Percentiles rank a stretch among this genome's conserved stretches.
Conservation (phyloP, 495 filamentous ascomycete species). For the Hypoxylon perforatum region DNA sequence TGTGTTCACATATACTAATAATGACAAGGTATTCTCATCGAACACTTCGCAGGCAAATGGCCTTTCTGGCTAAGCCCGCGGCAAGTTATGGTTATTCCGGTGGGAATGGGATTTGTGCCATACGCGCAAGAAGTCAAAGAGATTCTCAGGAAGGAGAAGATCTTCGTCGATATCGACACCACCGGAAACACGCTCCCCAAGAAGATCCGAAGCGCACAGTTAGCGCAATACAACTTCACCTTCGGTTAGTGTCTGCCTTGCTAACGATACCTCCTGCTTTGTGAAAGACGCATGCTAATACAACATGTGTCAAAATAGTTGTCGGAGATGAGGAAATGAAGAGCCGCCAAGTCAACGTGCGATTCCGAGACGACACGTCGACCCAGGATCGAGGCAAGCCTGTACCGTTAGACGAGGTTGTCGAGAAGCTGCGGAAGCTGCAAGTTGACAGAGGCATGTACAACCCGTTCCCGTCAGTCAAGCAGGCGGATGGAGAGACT, state of each 20-base stretch:
- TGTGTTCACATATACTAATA: neutral
- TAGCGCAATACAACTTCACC: constrained; percentile 92
- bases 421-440: constrained; percentile 76
- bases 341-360: constrained; percentile 82
- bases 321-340: constrained; percentile 87
- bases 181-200: constrained; percentile 94
- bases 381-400: constrained; percentile 77
- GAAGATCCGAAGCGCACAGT: constrained; percentile 90
- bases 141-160: constrained; percentile 65
- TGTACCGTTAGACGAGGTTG: constrained; percentile 78
- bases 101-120: constrained; percentile 84
- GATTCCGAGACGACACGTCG: constrained; percentile 86
- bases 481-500: constrained; percentile 32
- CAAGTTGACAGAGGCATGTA: constrained; percentile 71
- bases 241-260: constrained; percentile 66
- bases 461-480: constrained; percentile 56
- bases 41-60: constrained; percentile 98
- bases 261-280: neutral
- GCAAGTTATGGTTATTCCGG: constrained; percentile 91
- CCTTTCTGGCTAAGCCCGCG: constrained; percentile 97
- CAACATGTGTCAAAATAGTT: constrained; percentile 60
- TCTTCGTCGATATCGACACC: constrained; percentile 88
- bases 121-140: constrained; percentile 86
- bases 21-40: constrained; percentile 72
- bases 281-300: constrained; percentile 22